Base-by-base conservation (phyloP, 1,284 basidiomycete species). In the Austroboletus olivaceoglutinosus region DNA sequence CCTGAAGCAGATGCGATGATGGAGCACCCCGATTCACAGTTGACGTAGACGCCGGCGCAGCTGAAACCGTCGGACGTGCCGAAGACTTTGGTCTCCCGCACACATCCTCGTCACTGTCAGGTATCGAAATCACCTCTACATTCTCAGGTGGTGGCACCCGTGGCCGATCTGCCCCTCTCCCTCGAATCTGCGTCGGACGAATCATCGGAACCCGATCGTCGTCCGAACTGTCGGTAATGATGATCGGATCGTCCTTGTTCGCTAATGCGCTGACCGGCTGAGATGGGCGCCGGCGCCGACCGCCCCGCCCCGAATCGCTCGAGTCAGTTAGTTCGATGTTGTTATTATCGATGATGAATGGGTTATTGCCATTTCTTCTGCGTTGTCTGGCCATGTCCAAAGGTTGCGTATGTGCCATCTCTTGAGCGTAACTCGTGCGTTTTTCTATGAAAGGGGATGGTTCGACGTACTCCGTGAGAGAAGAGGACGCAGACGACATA, bases 141-240 rank as follows among this genome's bases (percentile, higher is more conserved):
- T 48, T 27, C 23, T 5, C 10, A 27, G 55, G 58, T 1, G 53
- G 61, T n/a, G 51, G 51, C 1, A 0, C 37, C 12, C 37, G 31
- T 23, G 4, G 30, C 23, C 49, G 30, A 22, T 40, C 58, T 23
- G 27, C 21, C 6, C 21, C 23, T 9, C 15, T 34, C 9, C 29
- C 33, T 15, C 42, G 52, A 23, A 52, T 41, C 47, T 44, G 49
- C 16, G 52, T 48, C 12, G 19, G 19, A n/a, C 19, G 42, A 11
- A 29, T 38, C 22, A 9, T 29, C 12, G 2, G 11, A 1, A 23
- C 0, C 1, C 1, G 43, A 9, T 50, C 53, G 18, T 56, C 54
- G 5, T 64, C 68, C 5, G 66, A 68, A 46, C 47, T 25, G 30
- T 62, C 65, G 3, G 40, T 43, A 15, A 66, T 64, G 38, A 66